These are phyloP conservation scores for Hawksworthiomyces lignivorus DNA, from an alignment of 2,329 filamentous ascomycete species.

Conservation along the genomic window DNA sequence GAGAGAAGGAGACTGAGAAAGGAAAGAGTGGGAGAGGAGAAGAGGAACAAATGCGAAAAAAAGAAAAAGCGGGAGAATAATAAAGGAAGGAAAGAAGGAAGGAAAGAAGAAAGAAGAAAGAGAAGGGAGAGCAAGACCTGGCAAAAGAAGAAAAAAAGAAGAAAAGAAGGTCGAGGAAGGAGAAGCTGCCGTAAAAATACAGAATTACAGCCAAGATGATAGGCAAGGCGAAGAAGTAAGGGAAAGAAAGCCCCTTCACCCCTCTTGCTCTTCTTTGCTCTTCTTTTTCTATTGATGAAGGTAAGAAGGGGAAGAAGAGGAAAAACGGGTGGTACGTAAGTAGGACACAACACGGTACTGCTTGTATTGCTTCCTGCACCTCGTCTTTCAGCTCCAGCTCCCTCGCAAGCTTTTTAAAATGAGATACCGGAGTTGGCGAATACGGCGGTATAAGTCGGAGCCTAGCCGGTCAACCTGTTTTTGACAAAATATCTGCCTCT, in stretches of 20 bases:
- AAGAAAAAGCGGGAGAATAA: background rate
- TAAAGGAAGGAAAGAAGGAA: conserved; percentile 1
- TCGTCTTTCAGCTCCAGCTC: too few relatives aligned
- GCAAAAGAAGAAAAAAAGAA: background rate
- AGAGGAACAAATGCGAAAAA: background rate
- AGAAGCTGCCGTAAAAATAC: too few relatives aligned
- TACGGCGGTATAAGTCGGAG: background rate
- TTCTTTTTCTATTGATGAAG: background rate
- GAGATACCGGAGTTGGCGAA: background rate
- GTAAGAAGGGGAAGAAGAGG: background rate
- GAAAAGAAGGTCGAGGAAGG: background rate
- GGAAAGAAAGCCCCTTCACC: too few relatives aligned
- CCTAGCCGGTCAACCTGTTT: background rate
- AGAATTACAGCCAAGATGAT: too few relatives aligned
- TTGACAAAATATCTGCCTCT: background rate
- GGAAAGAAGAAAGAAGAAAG: background rate
- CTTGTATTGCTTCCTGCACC: too few relatives aligned
- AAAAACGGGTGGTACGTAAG: background rate
- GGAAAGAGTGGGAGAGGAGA: background rate
- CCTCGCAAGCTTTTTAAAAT: too few relatives aligned
- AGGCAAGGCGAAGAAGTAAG: too few relatives aligned
- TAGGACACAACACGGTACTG: too few relatives aligned
- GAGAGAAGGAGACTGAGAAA: background rate
- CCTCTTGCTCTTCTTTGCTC: too few relatives aligned
- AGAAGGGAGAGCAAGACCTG: background rate